Conservation (phyloP, 202 grass and related monocot species). For the Zizania palustris region DNA sequence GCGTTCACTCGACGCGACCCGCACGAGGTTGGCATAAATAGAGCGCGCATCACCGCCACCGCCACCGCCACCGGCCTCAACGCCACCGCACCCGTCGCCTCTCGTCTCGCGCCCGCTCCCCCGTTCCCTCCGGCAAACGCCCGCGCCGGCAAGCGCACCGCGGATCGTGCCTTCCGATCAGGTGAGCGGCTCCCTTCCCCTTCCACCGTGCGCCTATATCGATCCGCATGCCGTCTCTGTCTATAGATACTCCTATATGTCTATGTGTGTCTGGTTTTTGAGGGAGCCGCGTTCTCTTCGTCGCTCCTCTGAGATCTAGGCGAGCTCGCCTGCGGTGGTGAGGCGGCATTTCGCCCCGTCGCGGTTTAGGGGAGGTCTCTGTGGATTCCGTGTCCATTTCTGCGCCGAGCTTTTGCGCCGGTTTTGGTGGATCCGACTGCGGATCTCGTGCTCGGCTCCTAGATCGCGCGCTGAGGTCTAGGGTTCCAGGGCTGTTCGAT, state of each 20-base stretch:
- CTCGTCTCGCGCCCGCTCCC: slow-evolving; percentile 11
- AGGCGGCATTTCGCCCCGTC: not conserved
- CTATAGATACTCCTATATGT: too few relatives aligned
- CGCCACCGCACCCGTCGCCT: not conserved
- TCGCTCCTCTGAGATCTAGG: slow-evolving; percentile 21
- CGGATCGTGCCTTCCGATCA: slow-evolving; percentile 36
- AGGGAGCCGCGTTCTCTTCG: not conserved
- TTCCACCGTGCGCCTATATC: not conserved
- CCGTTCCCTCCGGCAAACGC: slow-evolving; percentile 32
- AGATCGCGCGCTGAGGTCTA: not conserved
- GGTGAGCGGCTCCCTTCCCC: not conserved
- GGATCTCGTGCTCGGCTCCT: slow-evolving; percentile 26
- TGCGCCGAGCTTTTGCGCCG: not conserved
- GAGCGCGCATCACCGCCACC: slow-evolving; percentile 30
- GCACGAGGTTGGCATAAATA: slow-evolving; percentile 40
- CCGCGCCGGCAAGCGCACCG: slow-evolving; percentile 38
- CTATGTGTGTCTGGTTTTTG: too few relatives aligned
- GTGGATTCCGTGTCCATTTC: not conserved
- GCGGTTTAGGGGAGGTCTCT: slow-evolving; percentile 25
- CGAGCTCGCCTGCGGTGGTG: not conserved
- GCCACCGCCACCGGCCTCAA: not conserved
- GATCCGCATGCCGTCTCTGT: not conserved
- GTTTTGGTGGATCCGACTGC: not conserved
- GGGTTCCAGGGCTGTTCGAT: slow-evolving; percentile 24
- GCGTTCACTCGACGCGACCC: slow-evolving; percentile 53